These are phyloP conservation scores for Penicillium sp. DNA, from an alignment of 2,329 filamentous ascomycete genomes.

Conservation along the genomic window DNA sequence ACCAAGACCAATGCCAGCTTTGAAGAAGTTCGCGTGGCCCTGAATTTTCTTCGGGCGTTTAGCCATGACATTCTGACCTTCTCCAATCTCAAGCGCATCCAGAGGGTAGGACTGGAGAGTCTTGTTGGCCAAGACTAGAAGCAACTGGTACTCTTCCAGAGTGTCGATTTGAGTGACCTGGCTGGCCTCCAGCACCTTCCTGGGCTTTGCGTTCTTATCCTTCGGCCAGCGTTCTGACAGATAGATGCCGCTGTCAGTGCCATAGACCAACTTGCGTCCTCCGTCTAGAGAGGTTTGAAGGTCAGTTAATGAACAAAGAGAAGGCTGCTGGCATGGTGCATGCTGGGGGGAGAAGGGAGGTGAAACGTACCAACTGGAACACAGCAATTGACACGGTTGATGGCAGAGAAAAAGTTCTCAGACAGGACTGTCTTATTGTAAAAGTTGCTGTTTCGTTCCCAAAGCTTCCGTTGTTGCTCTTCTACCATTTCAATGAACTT, in stretches of 20 bases:
- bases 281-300: slow-evolving; percentile 64
- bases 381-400: slow-evolving; percentile 90
- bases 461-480: slow-evolving; percentile 80
- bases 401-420: slow-evolving; percentile 86
- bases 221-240: slow-evolving; percentile 88
- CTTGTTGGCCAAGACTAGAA: slow-evolving; percentile 91
- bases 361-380: slow-evolving; percentile 75
- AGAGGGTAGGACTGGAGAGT: slow-evolving; percentile 87
- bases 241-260: slow-evolving; percentile 92
- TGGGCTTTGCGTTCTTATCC: slow-evolving; percentile 71
- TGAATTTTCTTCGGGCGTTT: slow-evolving; percentile 95
- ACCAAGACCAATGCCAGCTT: slow-evolving; percentile 90
- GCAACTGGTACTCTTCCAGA: slow-evolving; percentile 88
- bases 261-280: slow-evolving; percentile 89
- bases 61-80: slow-evolving; percentile 69
- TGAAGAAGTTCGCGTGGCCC: slow-evolving; percentile 98
- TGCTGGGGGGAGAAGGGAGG: too few species aligned
- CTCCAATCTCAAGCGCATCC: slow-evolving; percentile 80
- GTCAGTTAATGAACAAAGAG: background rate
- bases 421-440: slow-evolving; percentile 70
- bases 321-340: background rate
- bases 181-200: slow-evolving; percentile 80
- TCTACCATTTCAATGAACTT: slow-evolving; percentile 99
- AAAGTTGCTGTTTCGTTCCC: slow-evolving; percentile 69
- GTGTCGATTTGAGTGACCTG: slow-evolving; percentile 95